Percentiles rank a stretch among this genome's conserved stretches.
Conservation (phyloP, 192 early-diverging fungal species). For the Coemansia sp. region DNA sequence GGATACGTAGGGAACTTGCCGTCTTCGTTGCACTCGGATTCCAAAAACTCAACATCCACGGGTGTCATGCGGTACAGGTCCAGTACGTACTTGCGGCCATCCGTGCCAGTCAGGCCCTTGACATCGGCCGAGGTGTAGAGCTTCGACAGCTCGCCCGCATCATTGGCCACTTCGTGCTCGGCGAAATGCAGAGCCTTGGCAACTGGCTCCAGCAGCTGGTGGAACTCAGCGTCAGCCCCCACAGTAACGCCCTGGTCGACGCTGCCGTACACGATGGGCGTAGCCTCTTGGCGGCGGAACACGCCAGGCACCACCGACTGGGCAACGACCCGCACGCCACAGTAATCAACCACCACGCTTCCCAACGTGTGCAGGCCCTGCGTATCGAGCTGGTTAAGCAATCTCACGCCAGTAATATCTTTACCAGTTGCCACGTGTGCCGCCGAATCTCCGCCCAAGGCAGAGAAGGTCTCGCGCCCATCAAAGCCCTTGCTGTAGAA, state of each 20-base stretch:
- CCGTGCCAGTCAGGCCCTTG: conserved; percentile 91
- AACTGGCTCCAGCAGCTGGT: conserved; percentile 64
- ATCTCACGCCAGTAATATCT: conserved; percentile 88
- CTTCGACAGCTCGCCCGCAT: conserved; percentile 58
- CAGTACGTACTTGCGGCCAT: conserved; percentile 88
- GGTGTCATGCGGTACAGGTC: conserved; percentile 93
- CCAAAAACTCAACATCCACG: conserved; percentile 87
- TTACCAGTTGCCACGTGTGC: conserved; percentile 92
- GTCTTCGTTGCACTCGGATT: conserved; percentile 59
- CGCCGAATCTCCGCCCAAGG: conserved; percentile 83
- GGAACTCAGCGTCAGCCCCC: conserved; percentile 72
- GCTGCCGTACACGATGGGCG: conserved; percentile 86
- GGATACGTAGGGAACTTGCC: conserved; percentile 72
- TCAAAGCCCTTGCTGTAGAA: conserved; percentile 92
- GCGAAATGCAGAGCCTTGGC: conserved; percentile 79
- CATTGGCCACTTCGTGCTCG: conserved; percentile 66
- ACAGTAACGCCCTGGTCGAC: conserved; percentile 83
- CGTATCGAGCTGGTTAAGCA: conserved; percentile 70
- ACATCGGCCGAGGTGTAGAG: conserved; percentile 85
- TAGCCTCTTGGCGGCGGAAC: conserved; percentile 71
- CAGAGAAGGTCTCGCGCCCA: conserved; percentile 79
- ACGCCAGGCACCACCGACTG: conserved; percentile 93
- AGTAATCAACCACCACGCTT: conserved; percentile 91
- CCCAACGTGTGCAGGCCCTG: conserved; percentile 87
- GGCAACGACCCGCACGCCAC: conserved; percentile 86